Conservation (phyloP, 306 rosid genomes). For the Parietaria judaica region DNA sequence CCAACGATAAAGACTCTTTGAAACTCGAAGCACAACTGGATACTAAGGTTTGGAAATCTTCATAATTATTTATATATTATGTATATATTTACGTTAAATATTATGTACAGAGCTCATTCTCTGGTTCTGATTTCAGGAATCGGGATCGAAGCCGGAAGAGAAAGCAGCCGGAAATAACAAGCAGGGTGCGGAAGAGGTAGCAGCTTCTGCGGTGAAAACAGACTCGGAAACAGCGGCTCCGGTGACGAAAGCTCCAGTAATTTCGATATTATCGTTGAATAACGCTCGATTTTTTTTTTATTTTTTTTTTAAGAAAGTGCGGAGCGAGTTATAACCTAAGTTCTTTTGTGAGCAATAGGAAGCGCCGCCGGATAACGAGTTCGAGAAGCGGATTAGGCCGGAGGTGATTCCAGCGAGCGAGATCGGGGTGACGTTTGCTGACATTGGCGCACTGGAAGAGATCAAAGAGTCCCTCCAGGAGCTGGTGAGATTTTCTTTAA, state of each 20-base stretch:
- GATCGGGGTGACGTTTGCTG: slow-evolving; percentile 67
- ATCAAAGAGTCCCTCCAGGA: slow-evolving; percentile 95
- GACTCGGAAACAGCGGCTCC: slow-evolving; percentile 40
- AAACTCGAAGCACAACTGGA: slow-evolving; percentile 54
- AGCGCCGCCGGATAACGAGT: slow-evolving; percentile 76
- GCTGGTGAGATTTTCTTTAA: slow-evolving; percentile 22
- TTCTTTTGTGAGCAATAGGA: slow-evolving; percentile 33
- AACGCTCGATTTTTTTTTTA: too few species aligned
- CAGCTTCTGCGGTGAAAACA: slow-evolving; percentile 31
- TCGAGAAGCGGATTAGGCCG: slow-evolving; percentile 91
- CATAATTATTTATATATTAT: slow-evolving; percentile 8
- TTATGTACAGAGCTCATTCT: slow-evolving; percentile 5
- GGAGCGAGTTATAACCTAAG: not conserved
- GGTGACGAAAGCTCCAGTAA: slow-evolving; percentile 45
- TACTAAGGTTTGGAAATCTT: slow-evolving; percentile 50
- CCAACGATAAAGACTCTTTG: slow-evolving; percentile 35
- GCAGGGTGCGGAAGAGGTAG: slow-evolving; percentile 29
- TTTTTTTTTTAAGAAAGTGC: not conserved
- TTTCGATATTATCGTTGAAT: not conserved
- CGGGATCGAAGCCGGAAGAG: slow-evolving; percentile 32
- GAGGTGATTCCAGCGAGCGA: slow-evolving; percentile 88
- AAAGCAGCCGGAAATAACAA: slow-evolving; percentile 36
- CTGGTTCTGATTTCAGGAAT: slow-evolving; percentile 24
- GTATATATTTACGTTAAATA: too few species aligned
- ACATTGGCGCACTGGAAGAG: slow-evolving; percentile 85